Evolutionary conservation across 2,329 filamentous ascomycete genomes (phyloP), one percentile per base, ranked within the genome.

Genomic region (Corynespora cassiicola): DNA sequence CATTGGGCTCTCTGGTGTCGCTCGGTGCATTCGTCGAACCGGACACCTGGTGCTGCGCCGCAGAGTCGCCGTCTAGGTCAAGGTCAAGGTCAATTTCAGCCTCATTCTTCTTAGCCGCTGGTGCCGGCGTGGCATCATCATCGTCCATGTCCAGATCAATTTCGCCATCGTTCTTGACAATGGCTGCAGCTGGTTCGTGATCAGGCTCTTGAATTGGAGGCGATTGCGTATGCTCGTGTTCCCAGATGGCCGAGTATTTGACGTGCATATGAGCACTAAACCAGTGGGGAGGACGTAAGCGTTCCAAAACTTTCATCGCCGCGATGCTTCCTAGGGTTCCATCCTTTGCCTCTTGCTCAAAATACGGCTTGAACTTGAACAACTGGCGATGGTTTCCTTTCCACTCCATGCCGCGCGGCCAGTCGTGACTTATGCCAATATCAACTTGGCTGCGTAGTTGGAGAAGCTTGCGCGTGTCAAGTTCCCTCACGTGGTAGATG

Each of bases 401-500:
- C 63, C 81, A 84, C 70, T 96, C 94, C 36, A 97, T 82, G 1
- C 79, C 85, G 32, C 85, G 82, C 1, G 94, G 94, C 94, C 94
- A 99, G 71, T 99, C 94, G 63, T 99, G 94, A 54, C 91, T 96
- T 36, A 99, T 70, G 3, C 91, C 90, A 28, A 99, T 75, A 53
- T 99, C 94, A 23, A 97, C 84, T 60, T 95, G 92, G 12, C 87
- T 88, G n/a, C 83, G 80, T 20, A 97, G 61, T 58, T 91, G 84
- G 24, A 96, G 75, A 21, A 99, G 73, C 69, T 96, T 97, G 57
- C 92, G 84, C n/a, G 89, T 81, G 63, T 99, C 94, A 9, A 95
- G 70, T 68, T 96, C 91, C 28, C 94, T 80, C 15, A 95, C 83
- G 63, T 97, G 92, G 60, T 96, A 97, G 56, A 95, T 88, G 36